Percentiles rank a stretch among this genome's conserved stretches.
phyloP scores from a whole-genome alignment of 352 stramenopile species.

The Globisporangium orthogonon region DNA sequence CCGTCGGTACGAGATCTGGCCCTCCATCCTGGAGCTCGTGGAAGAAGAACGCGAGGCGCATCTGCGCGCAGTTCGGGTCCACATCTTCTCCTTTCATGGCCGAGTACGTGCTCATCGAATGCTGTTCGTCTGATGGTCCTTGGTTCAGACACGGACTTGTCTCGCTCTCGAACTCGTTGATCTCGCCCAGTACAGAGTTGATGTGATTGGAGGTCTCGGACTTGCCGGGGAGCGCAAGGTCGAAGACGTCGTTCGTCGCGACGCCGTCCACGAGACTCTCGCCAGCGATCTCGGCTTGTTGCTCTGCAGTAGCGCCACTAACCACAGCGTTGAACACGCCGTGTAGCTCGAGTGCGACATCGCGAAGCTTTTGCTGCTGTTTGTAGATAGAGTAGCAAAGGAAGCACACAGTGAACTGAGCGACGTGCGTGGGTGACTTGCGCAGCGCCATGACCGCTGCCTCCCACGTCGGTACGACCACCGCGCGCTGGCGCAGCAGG shows the following conservation, averaged over 20 bases:
- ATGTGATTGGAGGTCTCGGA: not conserved
- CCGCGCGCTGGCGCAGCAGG: constrained; percentile 52
- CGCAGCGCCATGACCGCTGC: constrained; percentile 30
- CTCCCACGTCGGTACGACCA: constrained; percentile 53
- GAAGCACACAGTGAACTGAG: constrained; percentile 62
- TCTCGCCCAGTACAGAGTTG: constrained; percentile 5
- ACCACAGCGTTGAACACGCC: constrained; percentile 10
- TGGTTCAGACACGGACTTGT: constrained; percentile 7
- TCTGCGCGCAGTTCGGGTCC: constrained; percentile 62
- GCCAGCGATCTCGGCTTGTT: not conserved
- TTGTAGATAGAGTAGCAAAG: constrained; percentile 79
- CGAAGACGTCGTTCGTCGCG: constrained; percentile 13
- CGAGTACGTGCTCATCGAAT: constrained; percentile 12
- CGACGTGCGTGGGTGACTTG: constrained; percentile 24
- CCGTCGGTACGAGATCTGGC: constrained; percentile 34
- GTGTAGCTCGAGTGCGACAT: constrained; percentile 42
- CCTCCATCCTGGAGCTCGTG: constrained; percentile 77
- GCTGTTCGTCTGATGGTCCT: constrained; percentile 8
- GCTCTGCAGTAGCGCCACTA: not conserved
- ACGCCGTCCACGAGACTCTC: not conserved
- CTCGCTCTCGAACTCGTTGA: constrained; percentile 15
- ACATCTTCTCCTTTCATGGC: constrained; percentile 33
- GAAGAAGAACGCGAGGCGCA: constrained; percentile 78
- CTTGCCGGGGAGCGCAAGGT: constrained; percentile 6
- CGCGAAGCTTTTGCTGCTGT: constrained; percentile 43